These are phyloP conservation scores for Arthrobotrys megalospora DNA, from an alignment of 2,329 filamentous ascomycete species.

Conservation along the genomic window DNA sequence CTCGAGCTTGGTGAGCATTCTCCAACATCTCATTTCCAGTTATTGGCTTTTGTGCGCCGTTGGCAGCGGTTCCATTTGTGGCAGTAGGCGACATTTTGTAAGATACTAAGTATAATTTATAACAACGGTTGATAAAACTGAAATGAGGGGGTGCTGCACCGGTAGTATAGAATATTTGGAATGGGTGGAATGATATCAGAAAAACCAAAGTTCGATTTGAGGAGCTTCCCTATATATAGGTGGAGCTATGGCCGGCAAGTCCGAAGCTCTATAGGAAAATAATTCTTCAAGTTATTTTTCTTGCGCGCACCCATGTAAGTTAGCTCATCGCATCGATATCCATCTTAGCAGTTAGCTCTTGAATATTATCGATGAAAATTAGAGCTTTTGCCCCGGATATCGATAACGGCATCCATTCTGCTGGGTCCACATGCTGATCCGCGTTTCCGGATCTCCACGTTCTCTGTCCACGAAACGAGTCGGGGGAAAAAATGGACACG, in stretches of 20 bases:
- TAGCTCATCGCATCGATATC: constrained; percentile 34
- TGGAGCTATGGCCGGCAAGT: constrained; percentile 14
- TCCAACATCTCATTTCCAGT: constrained; percentile 57
- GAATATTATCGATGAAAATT: constrained; percentile 2
- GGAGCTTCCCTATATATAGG: constrained; percentile 21
- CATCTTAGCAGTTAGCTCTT: neutral
- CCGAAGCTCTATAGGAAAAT: neutral
- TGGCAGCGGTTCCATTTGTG: constrained; percentile 40
- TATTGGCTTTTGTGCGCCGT: constrained; percentile 23
- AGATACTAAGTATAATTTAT: constrained; percentile 8
- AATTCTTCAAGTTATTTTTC: neutral
- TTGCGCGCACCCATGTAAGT: neutral
- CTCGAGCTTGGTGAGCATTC: constrained; percentile 34
- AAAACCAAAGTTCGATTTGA: constrained; percentile 13
- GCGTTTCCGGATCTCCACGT: constrained; percentile 39
- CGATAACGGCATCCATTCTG: constrained; percentile 30
- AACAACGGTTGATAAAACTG: neutral
- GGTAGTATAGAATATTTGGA: neutral
- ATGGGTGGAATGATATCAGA: constrained; percentile 4
- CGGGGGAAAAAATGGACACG: constrained; percentile 15
- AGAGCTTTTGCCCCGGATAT: constrained; percentile 33
- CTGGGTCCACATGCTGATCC: constrained; percentile 29
- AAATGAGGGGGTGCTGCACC: neutral
- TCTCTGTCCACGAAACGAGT: constrained; percentile 47
- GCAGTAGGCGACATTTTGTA: constrained; percentile 52